Evolutionary conservation across 768 basidiomycete genomes (phyloP), one percentile per base, ranked within the genome.

Genomic region (Pisolithus tinctorius): DNA sequence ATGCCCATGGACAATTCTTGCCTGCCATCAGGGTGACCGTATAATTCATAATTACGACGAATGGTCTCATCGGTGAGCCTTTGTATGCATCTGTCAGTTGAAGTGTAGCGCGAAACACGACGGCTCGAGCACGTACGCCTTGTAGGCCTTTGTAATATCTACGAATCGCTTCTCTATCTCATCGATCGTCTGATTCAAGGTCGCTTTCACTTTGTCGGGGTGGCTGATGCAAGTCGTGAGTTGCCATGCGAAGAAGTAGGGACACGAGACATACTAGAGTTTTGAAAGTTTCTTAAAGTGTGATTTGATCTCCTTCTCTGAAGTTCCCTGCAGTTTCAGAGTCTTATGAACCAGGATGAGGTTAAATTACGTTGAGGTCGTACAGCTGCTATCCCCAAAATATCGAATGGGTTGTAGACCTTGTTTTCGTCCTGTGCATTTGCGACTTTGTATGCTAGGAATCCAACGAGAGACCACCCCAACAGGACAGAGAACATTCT

Each of bases 1-100:
- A 99, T 94, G 48, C 94, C 94, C 80, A 93, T 91, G 14, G 87
- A 83, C 27, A 94, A 75, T 62, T 92, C 88, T 64, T 97, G 93
- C n/a, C 91, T 86, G 6, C 96, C 96, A 65, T 99, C 96, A 0
- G 96, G 96, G 63, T 99, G 87, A 2, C 93, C 93, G 57, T 88
- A 97, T 36, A 84, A 74, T 58, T 88, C 82, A 72, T 84, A 83
- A 68, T 99, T 99, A 61, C 86, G 82, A 39, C 93, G 88, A 49
- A 93, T 93, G 5, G 80, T 85, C 63, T 91, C 90, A 69, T 99
- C 93, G 0, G 94, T 97, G 25, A 99, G 71, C 7, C 90, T 93
- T 58, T 4, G 30, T 13, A 4, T 16, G 25, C 2, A 46, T 4
- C 9, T 10, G 39, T n/a, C 31, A 50, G 17, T n/a, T 36, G 17